Conservation (phyloP, 371 early-diverging fungal genomes). For the Entomophthora muscae region DNA sequence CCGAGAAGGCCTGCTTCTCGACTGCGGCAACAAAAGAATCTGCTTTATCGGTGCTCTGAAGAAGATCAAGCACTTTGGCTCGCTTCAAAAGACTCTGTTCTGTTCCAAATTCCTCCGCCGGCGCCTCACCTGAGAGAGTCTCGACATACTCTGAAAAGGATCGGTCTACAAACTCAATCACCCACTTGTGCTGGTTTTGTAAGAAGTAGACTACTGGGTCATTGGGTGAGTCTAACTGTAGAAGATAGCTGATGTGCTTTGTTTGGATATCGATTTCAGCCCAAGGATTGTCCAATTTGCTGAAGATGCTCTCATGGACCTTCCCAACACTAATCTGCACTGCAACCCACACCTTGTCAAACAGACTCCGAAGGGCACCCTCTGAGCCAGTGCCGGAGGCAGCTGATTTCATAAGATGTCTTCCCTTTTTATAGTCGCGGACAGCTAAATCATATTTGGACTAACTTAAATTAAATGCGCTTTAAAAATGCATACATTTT, state of each 20-base stretch:
- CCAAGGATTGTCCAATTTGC: constrained; percentile 59
- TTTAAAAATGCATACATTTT: constrained; percentile 34
- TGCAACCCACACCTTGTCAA: constrained; percentile 87
- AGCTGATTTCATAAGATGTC: constrained; percentile 25
- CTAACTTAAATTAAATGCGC: constrained; percentile 17
- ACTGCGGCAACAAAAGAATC: not conserved
- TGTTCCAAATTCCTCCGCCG: not conserved
- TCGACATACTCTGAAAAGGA: constrained; percentile 31
- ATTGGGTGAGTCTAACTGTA: constrained; percentile 60
- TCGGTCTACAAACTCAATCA: constrained; percentile 48
- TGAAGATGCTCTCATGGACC: constrained; percentile 47
- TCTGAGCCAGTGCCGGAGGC: not conserved
- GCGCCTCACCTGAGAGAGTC: constrained; percentile 14
- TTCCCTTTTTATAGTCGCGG: constrained; percentile 90
- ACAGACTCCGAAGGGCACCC: constrained; percentile 54
- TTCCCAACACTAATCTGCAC: constrained; percentile 64
- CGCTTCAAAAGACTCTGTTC: not conserved
- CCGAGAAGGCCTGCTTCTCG: not conserved
- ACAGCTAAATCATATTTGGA: constrained; percentile 77
- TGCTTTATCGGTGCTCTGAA: not conserved
- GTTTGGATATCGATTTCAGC: constrained; percentile 78
- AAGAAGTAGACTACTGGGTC: constrained; percentile 88
- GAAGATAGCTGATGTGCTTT: constrained; percentile 59
- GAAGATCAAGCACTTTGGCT: not conserved
- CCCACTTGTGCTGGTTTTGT: constrained; percentile 75